Base-by-base conservation (phyloP, 257 asterid species). In the Solanum ahanhuiri region DNA sequence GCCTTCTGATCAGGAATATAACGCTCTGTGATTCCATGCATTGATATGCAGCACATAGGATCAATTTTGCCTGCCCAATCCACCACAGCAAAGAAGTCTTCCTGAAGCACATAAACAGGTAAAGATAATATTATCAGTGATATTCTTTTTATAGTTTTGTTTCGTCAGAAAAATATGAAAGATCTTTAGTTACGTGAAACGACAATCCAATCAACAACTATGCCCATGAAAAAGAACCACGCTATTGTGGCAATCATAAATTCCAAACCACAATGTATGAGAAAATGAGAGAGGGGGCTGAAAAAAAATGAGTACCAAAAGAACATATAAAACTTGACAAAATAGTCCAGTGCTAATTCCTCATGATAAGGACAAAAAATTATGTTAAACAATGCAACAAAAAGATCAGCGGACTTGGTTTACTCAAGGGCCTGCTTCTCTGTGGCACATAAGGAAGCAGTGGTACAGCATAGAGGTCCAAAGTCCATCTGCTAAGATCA, bases 21-120 rank as follows among this genome's bases (percentile, higher is more conserved):
- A 15, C 95, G 93, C 79, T 97, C 98, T 33, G 99, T 95, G 81
- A 93, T 94, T 90, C 99, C 98, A 83, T 95, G 98, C 99, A 97
- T 95, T 73, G 99, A 95, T 91, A 97, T 94, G 90, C 98, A 93
- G 69, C 98, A 96, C 89, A 97, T 90, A 90, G 99, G 97, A 90
- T 97, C 99, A 71, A 94, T 93, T 93, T 97, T 97, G 90, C 92
- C 89, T n/a, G 97, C 98, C 99, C 99, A 97, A 86, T 97, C 99
- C 87, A 97, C 95, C 90, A 97, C 93, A 85, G 95, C 95, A 92
- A 91, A 97, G 91, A 97, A 95, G 89, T 97, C 98, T 89, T 97
- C 99, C 99, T 97, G 89, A 45, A 91, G 85, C 63, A 86, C 51
- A 88, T 48, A 39, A 83, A 66, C 28, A 70, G 25, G 66, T 57